Evolutionary conservation across 352 stramenopile genomes (phyloP).

Genomic region (Globisporangium lucens): DNA sequence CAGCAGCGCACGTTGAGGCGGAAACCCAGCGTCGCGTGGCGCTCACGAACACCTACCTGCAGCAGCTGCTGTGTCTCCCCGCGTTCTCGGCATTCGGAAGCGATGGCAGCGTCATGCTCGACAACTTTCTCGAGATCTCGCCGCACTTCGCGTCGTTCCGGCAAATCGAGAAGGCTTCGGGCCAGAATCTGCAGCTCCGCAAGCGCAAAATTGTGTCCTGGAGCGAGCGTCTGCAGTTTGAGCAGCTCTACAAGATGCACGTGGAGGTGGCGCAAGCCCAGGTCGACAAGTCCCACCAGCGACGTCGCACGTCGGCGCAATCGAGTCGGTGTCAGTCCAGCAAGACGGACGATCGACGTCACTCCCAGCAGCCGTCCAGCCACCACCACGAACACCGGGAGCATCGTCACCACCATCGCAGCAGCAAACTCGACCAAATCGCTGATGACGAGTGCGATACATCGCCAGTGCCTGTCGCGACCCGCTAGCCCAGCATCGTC

Average conservation of each 20-base stretch:
- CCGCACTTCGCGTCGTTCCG: constrained; percentile 46
- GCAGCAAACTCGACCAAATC: neutral
- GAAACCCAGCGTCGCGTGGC: constrained; percentile 40
- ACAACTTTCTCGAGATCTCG: constrained; percentile 68
- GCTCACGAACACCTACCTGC: constrained; percentile 45
- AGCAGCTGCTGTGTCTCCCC: constrained; percentile 45
- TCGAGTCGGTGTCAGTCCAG: neutral
- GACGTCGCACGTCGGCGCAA: constrained; percentile 8
- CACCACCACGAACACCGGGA: constrained; percentile 19
- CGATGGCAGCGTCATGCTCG: constrained; percentile 52
- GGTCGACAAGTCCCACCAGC: neutral
- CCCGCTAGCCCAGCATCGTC: constrained; percentile 7
- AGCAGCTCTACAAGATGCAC: constrained; percentile 49
- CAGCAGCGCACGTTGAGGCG: constrained; percentile 18
- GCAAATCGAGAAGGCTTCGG: constrained; percentile 41
- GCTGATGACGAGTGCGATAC: constrained; percentile 3
- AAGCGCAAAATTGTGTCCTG: constrained; percentile 51
- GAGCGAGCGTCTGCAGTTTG: constrained; percentile 46
- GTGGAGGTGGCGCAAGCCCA: constrained; percentile 26
- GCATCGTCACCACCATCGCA: constrained; percentile 15
- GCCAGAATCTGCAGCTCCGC: constrained; percentile 46
- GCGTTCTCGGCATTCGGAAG: constrained; percentile 56
- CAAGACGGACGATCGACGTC: constrained; percentile 8
- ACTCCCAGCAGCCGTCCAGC: constrained; percentile 14
- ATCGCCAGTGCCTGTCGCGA: neutral